These are phyloP conservation scores for Ramalina peruviana DNA, from an alignment of 495 filamentous ascomycete genomes.

Conservation along the genomic window DNA sequence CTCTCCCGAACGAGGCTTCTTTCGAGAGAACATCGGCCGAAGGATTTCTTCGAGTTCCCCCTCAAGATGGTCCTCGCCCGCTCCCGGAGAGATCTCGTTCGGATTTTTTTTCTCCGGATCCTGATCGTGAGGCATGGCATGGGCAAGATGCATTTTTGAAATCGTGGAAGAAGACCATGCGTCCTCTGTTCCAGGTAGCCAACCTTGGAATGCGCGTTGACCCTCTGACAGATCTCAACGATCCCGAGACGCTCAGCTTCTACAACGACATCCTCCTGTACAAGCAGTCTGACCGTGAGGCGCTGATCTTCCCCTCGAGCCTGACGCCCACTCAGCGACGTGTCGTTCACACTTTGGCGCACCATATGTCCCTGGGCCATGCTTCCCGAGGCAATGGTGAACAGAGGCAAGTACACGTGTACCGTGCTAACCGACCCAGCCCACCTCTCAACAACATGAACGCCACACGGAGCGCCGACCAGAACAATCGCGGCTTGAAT, in stretches of 20 bases:
- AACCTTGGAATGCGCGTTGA: constrained; percentile 17
- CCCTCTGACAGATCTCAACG: constrained; percentile 74
- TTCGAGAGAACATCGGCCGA: too few relatives aligned
- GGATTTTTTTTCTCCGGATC: too few relatives aligned
- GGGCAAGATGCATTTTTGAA: too few relatives aligned
- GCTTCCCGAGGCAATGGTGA: constrained; percentile 75
- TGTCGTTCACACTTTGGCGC: constrained; percentile 83
- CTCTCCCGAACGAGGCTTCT: too few relatives aligned
- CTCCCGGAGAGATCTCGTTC: background rate
- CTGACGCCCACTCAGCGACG: constrained; percentile 73
- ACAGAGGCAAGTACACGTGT: constrained; percentile 76
- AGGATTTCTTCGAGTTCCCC: too few relatives aligned
- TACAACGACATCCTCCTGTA: constrained; percentile 84
- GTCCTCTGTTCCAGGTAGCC: background rate
- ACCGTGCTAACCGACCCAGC: constrained; percentile 53
- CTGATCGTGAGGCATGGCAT: too few relatives aligned
- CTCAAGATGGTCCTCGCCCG: too few relatives aligned
- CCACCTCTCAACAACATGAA: constrained; percentile 47
- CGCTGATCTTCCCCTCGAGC: constrained; percentile 65
- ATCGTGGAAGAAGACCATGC: constrained; percentile 5
- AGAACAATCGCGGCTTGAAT: constrained; percentile 66
- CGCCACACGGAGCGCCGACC: constrained; percentile 52
- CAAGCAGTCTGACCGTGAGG: constrained; percentile 61
- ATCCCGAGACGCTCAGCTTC: constrained; percentile 71
- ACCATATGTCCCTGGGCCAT: constrained; percentile 87